These are phyloP conservation scores for Kluyveromyces nonfermentans DNA, from an alignment of 805 yeast genomes.

Conservation along the genomic window DNA sequence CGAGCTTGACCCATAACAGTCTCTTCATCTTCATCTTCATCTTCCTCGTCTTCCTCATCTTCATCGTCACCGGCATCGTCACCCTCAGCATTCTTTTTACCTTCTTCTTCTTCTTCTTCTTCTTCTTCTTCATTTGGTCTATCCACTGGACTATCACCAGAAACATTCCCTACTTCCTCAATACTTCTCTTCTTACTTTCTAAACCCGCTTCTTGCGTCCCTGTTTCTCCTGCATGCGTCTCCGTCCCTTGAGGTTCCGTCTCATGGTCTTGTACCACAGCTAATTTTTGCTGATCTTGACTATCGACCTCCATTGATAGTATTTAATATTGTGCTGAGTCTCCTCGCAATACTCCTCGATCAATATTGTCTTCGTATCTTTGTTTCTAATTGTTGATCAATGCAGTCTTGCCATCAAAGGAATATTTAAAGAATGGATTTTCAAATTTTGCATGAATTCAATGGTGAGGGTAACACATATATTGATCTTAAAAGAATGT, in stretches of 20 bases:
- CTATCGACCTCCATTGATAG: background rate
- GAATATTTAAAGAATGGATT: too few relatives aligned
- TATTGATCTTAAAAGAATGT: background rate
- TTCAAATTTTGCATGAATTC: constrained; percentile 3
- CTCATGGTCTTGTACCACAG: background rate
- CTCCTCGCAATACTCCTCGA: background rate
- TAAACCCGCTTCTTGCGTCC: constrained; percentile 2
- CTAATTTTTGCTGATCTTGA: background rate
- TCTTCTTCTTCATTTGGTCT: constrained; percentile 6
- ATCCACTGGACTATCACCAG: background rate
- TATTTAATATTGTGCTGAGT: background rate
- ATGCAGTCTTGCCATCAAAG: too few relatives aligned
- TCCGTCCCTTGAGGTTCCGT: background rate
- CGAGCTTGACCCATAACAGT: constrained; percentile 38
- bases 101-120: constrained; percentile 18
- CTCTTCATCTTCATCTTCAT: constrained; percentile 54
- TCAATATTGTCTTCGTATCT: background rate
- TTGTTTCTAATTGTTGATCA: too few relatives aligned
- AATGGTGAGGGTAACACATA: background rate
- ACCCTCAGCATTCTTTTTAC: constrained; percentile 29
- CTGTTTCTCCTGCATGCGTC: background rate
- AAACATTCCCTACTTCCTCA: background rate
- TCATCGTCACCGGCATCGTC: constrained; percentile 36
- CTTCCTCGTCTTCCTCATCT: constrained; percentile 38
- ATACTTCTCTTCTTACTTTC: constrained; percentile 4